phyloP scores from a whole-genome alignment of 2,329 filamentous ascomycete genomes.

The Xylariales sp. region DNA sequence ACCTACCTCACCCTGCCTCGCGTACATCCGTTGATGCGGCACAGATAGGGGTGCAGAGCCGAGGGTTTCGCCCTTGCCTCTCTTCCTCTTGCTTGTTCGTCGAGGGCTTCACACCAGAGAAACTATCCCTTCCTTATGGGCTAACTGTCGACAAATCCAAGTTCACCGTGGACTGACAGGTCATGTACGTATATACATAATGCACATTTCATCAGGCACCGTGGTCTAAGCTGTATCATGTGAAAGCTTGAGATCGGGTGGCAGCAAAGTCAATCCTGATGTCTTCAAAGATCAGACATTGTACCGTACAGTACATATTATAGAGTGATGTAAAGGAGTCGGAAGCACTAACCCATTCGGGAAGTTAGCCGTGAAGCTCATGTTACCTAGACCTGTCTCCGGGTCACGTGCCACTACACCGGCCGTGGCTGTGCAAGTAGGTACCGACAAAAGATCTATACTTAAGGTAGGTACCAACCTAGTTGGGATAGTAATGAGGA shows the following conservation, averaged over 20 bases:
- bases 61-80: constrained; percentile 22
- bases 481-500: neutral
- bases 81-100: constrained; percentile 19
- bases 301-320: neutral
- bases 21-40: constrained; percentile 14
- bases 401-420: constrained; percentile 27
- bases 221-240: constrained; percentile 16
- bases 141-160: constrained; percentile 6
- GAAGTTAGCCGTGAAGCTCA: constrained; percentile 11
- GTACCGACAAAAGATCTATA: neutral
- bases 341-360: constrained; percentile 21
- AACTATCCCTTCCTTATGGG: constrained; percentile 3
- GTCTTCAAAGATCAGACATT: neutral
- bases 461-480: neutral
- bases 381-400: neutral
- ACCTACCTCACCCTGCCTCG: constrained; percentile 16
- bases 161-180: neutral
- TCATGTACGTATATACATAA: constrained; percentile 19
- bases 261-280: constrained; percentile 7
- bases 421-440: constrained; percentile 32
- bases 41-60: constrained; percentile 28
- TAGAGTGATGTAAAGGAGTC: neutral
- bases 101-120: constrained; percentile 18
- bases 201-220: constrained; percentile 18
- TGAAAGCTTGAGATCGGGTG: constrained; percentile 25